Conservation (phyloP, 805 yeast genomes). For the Blastobotrys attinorum region DNA sequence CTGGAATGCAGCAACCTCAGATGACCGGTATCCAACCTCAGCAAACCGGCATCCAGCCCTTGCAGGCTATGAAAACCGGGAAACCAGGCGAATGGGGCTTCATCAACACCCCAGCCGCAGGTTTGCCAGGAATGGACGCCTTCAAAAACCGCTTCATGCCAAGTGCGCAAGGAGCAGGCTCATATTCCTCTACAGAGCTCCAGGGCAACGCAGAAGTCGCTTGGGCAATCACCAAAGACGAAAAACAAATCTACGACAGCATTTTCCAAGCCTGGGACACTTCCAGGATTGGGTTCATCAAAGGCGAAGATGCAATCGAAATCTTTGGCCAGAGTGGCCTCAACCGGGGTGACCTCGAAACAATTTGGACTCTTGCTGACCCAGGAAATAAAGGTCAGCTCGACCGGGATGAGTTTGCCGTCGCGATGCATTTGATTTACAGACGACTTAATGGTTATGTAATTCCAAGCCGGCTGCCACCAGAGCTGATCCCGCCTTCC, state of each 20-base stretch:
- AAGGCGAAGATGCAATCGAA: slow-evolving; percentile 74
- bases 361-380: slow-evolving; percentile 87
- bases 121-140: slow-evolving; percentile 60
- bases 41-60: slow-evolving; percentile 26
- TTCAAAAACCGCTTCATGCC: slow-evolving; percentile 65
- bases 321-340: slow-evolving; percentile 90
- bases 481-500: slow-evolving; percentile 85
- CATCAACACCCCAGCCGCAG: slow-evolving; percentile 59
- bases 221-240: slow-evolving; percentile 82
- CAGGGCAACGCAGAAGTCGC: slow-evolving; percentile 48
- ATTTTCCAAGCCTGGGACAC: slow-evolving; percentile 86
- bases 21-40: slow-evolving; percentile 34
- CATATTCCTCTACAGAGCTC: slow-evolving; percentile 27
- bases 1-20: slow-evolving; percentile 30
- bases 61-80: slow-evolving; percentile 45
- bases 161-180: slow-evolving; percentile 24
- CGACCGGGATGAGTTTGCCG: slow-evolving; percentile 85
- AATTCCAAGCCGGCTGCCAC: slow-evolving; percentile 76
- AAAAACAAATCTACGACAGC: slow-evolving; percentile 75
- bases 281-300: slow-evolving; percentile 55
- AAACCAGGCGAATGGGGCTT: slow-evolving; percentile 78
- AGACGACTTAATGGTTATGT: slow-evolving; percentile 82
- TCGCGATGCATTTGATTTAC: slow-evolving; percentile 95
- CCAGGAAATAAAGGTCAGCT: slow-evolving; percentile 73
- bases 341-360: slow-evolving; percentile 74